A percentile compares a stretch with the other conserved stretches of the same genome.
Evolutionary conservation across 768 basidiomycete genomes (phyloP).

Genomic region (Amanita rubescens): DNA sequence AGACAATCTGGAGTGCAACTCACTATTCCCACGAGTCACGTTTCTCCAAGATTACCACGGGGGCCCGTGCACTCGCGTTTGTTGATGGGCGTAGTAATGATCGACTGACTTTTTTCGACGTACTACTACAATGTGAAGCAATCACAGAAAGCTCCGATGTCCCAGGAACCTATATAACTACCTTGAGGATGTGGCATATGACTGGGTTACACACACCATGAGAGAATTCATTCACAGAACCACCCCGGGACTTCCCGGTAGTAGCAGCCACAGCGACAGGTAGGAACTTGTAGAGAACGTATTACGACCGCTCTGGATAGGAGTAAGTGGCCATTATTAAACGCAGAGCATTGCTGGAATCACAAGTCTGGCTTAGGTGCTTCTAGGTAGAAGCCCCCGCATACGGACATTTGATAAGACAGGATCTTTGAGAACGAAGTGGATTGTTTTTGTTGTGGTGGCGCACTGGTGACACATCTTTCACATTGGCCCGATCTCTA

Average conservation of each 20-base stretch:
- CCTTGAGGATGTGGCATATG: background rate
- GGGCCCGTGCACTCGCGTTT: constrained; percentile 10
- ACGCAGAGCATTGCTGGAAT: no score
- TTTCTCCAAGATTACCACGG: constrained; percentile 10
- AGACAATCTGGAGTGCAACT: constrained; percentile 11
- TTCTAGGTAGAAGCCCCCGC: constrained; percentile 4
- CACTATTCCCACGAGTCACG: constrained; percentile 3
- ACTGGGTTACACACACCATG: no score
- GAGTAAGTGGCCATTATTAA: no score
- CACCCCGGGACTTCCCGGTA: background rate
- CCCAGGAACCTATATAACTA: background rate
- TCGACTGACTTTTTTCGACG: background rate
- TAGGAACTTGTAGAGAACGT: no score
- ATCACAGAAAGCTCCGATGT: background rate
- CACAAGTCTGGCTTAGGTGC: no score
- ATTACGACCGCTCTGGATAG: no score
- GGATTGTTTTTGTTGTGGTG: no score
- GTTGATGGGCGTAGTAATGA: no score
- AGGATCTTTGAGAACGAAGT: no score
- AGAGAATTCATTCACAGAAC: background rate
- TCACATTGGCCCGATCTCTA: no score
- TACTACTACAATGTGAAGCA: background rate
- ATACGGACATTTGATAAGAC: constrained; percentile 10
- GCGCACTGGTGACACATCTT: no score
- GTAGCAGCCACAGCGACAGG: background rate